Evolutionary conservation across 2,329 filamentous ascomycete genomes (phyloP).

Genomic region (Aspergillus nomiae): DNA sequence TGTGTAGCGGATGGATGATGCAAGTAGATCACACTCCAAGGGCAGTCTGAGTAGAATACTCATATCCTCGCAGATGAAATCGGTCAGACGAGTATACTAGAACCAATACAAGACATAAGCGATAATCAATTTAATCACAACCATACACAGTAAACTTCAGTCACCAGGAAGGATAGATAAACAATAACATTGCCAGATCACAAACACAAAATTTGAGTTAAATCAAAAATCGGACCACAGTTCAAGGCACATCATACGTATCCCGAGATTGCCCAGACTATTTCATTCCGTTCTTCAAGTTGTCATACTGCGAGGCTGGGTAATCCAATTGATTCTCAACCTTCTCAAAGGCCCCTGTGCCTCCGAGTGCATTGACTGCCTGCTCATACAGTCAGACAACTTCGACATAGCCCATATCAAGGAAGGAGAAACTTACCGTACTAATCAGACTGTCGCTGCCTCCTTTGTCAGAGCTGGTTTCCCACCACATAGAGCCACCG

Average conservation of each 20-base stretch:
- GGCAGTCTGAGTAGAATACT: not conserved
- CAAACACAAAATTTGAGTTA: not conserved
- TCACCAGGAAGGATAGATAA: not conserved
- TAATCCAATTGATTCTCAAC: slow-evolving; percentile 53
- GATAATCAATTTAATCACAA: not conserved
- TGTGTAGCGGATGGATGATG: not conserved
- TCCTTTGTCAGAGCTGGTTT: slow-evolving; percentile 75
- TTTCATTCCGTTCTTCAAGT: slow-evolving; percentile 45
- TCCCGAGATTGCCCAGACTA: not conserved
- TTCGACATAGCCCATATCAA: not conserved
- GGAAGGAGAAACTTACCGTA: slow-evolving; percentile 40
- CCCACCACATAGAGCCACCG: slow-evolving; percentile 97
- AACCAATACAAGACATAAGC: not conserved
- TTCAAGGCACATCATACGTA: not conserved
- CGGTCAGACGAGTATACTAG: no score
- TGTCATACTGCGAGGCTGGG: slow-evolving; percentile 57
- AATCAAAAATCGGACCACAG: not conserved
- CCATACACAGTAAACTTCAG: not conserved
- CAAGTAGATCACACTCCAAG: not conserved
- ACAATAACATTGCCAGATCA: not conserved
- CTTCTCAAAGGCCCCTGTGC: slow-evolving; percentile 44
- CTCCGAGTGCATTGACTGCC: slow-evolving; percentile 39
- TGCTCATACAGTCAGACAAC: slow-evolving; percentile 3
- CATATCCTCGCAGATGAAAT: not conserved
- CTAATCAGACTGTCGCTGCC: slow-evolving; percentile 68